Percentiles rank a stretch among this genome's conserved stretches.
Conservation (phyloP, 257 asterid genomes). For the Avicennia marina region DNA sequence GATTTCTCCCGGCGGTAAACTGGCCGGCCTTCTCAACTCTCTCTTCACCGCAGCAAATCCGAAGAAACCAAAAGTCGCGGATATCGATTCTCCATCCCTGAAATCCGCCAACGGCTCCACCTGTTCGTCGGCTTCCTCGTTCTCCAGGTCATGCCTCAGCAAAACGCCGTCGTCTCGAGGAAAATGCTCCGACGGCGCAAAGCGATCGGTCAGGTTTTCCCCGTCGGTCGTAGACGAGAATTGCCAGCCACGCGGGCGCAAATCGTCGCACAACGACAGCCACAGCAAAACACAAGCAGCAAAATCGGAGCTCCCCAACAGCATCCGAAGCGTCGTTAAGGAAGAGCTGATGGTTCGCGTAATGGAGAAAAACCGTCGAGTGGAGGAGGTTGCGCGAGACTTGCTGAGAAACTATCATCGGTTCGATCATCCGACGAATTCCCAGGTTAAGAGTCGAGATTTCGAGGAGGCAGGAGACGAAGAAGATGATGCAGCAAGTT, state of each 20-base stretch:
- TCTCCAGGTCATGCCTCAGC: slow-evolving; percentile 84
- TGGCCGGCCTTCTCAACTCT: slow-evolving; percentile 71
- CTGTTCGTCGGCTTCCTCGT: slow-evolving; percentile 47
- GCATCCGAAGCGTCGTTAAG: slow-evolving; percentile 19
- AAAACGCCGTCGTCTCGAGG: slow-evolving; percentile 71
- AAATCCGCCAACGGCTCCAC: slow-evolving; percentile 61
- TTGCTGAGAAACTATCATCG: slow-evolving; percentile 50
- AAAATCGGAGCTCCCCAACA: slow-evolving; percentile 8
- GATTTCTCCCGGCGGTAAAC: slow-evolving; percentile 73
- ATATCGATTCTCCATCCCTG: slow-evolving; percentile 27
- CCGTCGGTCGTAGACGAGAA: slow-evolving; percentile 74
- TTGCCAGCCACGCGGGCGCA: slow-evolving; percentile 60
- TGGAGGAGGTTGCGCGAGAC: slow-evolving; percentile 58
- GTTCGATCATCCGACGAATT: slow-evolving; percentile 21
- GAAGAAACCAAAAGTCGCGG: slow-evolving; percentile 45
- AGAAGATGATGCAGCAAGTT: slow-evolving; percentile 60
- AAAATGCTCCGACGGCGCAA: slow-evolving; percentile 20
- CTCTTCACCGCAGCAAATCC: slow-evolving; percentile 55
- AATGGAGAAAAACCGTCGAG: slow-evolving; percentile 57
- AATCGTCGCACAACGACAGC: slow-evolving; percentile 22
- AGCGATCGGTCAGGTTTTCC: slow-evolving; percentile 16
- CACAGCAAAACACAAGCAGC: background rate
- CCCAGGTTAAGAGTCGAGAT: background rate
- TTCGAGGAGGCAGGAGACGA: slow-evolving; percentile 27
- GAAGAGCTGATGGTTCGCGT: slow-evolving; percentile 48